Evolutionary conservation across 2,329 filamentous ascomycete genomes (phyloP).

Genomic region (Tolypocladium amazonense): DNA sequence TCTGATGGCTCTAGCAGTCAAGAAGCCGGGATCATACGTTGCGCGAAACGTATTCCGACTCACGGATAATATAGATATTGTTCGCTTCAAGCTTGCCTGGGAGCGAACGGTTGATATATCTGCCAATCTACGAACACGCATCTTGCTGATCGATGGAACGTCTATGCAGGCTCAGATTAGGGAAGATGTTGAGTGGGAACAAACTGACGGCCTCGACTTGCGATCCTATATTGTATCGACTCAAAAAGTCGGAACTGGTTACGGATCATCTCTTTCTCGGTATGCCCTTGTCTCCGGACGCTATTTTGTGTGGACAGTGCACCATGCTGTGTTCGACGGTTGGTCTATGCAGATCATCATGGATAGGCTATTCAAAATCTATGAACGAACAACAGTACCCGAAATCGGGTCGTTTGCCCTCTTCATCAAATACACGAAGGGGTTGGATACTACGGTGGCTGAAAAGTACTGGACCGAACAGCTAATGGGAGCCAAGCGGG

Average conservation of each 20-base stretch:
- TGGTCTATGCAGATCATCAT: conserved; percentile 9
- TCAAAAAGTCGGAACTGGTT: not conserved
- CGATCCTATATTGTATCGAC: not conserved
- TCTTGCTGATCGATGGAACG: not conserved
- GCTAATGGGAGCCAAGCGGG: conserved; percentile 1
- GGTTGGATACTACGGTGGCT: not conserved
- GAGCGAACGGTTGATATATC: not conserved
- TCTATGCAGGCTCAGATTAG: not conserved
- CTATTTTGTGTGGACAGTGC: conserved; percentile 13
- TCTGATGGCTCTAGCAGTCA: not conserved
- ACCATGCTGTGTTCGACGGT: conserved; percentile 17
- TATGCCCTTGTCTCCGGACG: not conserved
- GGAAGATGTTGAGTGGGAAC: not conserved
- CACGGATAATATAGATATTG: not conserved
- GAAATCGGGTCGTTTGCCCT: not conserved
- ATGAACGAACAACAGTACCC: not conserved
- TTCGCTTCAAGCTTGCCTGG: not conserved
- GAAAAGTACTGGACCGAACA: conserved; percentile 3
- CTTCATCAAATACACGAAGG: conserved; percentile 2
- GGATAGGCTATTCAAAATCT: conserved; percentile 2
- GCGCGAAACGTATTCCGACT: not conserved
- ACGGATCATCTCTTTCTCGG: not conserved
- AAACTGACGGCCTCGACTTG: not conserved
- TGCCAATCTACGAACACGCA: not conserved
- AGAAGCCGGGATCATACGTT: not conserved